Percentiles rank a stretch among this genome's conserved stretches.
These are phyloP conservation scores for Blastocystis sp. DNA, from an alignment of 352 stramenopile genomes.

Conservation along the genomic window DNA sequence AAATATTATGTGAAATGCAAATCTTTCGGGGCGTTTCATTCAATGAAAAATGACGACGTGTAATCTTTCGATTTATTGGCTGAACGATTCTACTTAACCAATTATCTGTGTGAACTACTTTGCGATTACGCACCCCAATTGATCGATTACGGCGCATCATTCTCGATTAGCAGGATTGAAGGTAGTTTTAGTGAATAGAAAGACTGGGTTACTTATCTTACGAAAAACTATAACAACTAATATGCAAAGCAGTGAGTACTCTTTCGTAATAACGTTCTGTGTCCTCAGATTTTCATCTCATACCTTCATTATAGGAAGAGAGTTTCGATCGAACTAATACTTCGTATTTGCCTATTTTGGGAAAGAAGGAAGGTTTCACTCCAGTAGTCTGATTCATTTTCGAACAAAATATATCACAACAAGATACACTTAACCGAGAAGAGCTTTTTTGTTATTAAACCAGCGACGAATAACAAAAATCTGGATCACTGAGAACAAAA, in stretches of 20 bases:
- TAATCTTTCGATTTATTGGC: neutral
- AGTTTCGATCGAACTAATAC: neutral
- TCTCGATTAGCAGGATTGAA: neutral
- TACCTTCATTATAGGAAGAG: neutral
- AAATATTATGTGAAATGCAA: neutral
- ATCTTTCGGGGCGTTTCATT: neutral
- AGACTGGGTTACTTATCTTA: no score
- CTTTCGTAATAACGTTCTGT: neutral
- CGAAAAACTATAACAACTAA: no score
- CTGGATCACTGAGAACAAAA: constrained; percentile 35
- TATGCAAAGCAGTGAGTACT: neutral
- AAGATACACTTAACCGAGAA: constrained; percentile 32
- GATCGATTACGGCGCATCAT: neutral
- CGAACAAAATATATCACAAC: neutral
- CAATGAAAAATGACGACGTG: neutral
- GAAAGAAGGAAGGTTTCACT: neutral
- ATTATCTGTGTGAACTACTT: neutral
- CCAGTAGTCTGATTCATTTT: neutral
- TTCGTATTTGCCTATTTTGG: neutral
- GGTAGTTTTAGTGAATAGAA: neutral
- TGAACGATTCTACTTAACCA: neutral
- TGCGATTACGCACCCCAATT: neutral
- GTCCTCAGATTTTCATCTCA: neutral
- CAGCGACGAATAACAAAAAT: constrained; percentile 35
- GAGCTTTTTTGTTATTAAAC: constrained; percentile 38